A percentile compares a stretch with the other conserved stretches of the same genome.
Evolutionary conservation across 441 rosid species (phyloP).

Genomic region (Gossypium lobatum): DNA sequence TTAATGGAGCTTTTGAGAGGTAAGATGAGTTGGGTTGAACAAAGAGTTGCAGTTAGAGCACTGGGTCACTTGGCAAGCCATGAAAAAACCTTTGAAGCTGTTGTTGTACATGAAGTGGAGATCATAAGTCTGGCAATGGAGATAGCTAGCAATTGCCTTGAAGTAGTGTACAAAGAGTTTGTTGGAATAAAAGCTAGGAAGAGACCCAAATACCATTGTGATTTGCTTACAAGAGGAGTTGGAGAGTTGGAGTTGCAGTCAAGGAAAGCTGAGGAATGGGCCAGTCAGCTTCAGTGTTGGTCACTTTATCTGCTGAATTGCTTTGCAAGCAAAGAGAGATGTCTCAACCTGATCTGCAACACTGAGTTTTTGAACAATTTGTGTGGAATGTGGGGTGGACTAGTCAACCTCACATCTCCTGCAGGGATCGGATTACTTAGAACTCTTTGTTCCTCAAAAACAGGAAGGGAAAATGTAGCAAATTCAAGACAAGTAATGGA

Average conservation of each 20-base stretch:
- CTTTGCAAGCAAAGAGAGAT: constrained; percentile 54
- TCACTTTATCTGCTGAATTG: constrained; percentile 62
- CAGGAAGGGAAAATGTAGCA: constrained; percentile 51
- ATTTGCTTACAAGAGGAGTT: constrained; percentile 64
- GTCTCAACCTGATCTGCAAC: constrained; percentile 40
- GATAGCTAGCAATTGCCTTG: constrained; percentile 38
- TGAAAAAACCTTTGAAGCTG: constrained; percentile 44
- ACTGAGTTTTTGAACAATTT: constrained; percentile 40
- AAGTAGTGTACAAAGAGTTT: constrained; percentile 41
- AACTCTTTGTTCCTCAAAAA: constrained; percentile 43
- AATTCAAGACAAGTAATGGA: constrained; percentile 28
- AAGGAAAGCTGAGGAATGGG: constrained; percentile 80
- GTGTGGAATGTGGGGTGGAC: constrained; percentile 63
- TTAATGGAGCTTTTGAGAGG: constrained; percentile 78
- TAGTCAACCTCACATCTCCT: constrained; percentile 45
- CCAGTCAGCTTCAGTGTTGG: constrained; percentile 70
- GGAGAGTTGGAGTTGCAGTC: constrained; percentile 54
- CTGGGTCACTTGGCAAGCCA: constrained; percentile 70
- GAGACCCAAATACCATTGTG: constrained; percentile 60
- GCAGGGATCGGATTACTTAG: constrained; percentile 56
- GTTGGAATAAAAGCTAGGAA: constrained; percentile 39
- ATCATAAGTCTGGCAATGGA: constrained; percentile 44
- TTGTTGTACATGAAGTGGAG: constrained; percentile 46
- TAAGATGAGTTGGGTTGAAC: constrained; percentile 82
- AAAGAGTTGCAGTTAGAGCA: constrained; percentile 71